A percentile compares a stretch with the other conserved stretches of the same genome.
Conservation (phyloP, 176 grass and related monocot genomes). For the Oryza coarctata region DNA sequence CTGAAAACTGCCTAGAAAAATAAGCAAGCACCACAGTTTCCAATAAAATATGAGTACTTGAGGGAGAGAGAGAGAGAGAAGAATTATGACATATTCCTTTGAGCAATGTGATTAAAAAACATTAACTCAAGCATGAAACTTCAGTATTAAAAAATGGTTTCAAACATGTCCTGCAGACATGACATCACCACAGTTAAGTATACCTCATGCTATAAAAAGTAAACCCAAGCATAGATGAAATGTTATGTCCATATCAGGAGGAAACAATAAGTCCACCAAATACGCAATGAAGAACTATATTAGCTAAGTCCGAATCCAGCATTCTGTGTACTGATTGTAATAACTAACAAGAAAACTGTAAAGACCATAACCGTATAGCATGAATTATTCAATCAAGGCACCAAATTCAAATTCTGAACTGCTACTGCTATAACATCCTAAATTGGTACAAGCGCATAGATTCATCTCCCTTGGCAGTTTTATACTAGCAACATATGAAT, state of each 20-base stretch:
- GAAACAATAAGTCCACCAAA: not conserved
- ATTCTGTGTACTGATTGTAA: not conserved
- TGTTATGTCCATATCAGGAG: not conserved
- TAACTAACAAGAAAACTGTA: not conserved
- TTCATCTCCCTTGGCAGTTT: not conserved
- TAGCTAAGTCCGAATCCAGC: not conserved
- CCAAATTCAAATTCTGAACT: not conserved
- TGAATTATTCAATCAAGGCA: too few relatives aligned
- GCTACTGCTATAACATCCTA: not conserved
- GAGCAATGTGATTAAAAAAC: not conserved
- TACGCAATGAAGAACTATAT: not conserved
- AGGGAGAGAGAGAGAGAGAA: not conserved
- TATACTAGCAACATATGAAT: not conserved
- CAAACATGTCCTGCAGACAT: not conserved
- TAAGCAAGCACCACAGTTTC: not conserved
- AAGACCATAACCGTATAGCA: too few relatives aligned
- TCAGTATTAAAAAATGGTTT: not conserved
- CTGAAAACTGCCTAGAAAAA: not conserved
- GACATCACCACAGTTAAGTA: not conserved
- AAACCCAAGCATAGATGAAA: not conserved
- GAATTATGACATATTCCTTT: not conserved
- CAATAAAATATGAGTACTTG: constrained; percentile 5
- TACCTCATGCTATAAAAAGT: not conserved
- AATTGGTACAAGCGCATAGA: not conserved
- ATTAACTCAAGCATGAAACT: not conserved